A percentile compares a stretch with the other conserved stretches of the same genome.
phyloP scores from a whole-genome alignment of 345 rosid species.

The Eucalyptus erythrocorys region DNA sequence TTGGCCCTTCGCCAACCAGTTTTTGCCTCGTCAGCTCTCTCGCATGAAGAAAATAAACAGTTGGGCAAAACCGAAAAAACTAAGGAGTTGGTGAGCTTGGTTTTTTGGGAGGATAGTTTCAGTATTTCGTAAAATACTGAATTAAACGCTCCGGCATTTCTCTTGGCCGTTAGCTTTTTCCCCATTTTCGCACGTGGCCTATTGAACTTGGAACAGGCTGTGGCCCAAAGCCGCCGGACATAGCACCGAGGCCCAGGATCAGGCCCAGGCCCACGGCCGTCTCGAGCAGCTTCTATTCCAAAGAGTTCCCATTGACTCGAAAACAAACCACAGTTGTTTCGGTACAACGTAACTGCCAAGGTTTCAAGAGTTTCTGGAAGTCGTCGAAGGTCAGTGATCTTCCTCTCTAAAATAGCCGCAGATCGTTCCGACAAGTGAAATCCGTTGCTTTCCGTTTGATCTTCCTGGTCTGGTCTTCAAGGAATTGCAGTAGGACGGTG shows the following conservation, averaged over 20 bases:
- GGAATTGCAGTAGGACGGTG: background rate
- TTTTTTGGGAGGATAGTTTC: too few species aligned
- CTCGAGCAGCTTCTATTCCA: background rate
- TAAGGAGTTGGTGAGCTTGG: too few species aligned
- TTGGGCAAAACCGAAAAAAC: too few species aligned
- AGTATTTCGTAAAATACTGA: too few species aligned
- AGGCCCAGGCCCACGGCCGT: background rate
- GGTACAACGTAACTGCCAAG: background rate
- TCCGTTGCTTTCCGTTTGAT: background rate
- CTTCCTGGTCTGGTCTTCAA: background rate
- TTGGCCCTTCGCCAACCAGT: too few species aligned
- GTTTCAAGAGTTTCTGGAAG: background rate
- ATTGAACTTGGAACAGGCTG: background rate
- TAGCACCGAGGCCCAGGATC: too few species aligned
- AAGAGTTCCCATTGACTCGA: background rate
- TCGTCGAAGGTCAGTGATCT: background rate
- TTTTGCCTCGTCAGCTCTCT: too few species aligned
- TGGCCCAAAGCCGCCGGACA: background rate
- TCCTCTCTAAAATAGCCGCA: background rate
- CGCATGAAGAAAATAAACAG: too few species aligned
- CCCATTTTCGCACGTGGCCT: background rate
- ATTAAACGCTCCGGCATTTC: background rate
- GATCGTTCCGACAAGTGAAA: background rate
- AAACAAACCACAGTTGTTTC: background rate
- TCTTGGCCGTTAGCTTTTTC: background rate